Evolutionary conservation across 2,329 filamentous ascomycete genomes (phyloP).

Genomic region (Drechmeria coniospora): DNA sequence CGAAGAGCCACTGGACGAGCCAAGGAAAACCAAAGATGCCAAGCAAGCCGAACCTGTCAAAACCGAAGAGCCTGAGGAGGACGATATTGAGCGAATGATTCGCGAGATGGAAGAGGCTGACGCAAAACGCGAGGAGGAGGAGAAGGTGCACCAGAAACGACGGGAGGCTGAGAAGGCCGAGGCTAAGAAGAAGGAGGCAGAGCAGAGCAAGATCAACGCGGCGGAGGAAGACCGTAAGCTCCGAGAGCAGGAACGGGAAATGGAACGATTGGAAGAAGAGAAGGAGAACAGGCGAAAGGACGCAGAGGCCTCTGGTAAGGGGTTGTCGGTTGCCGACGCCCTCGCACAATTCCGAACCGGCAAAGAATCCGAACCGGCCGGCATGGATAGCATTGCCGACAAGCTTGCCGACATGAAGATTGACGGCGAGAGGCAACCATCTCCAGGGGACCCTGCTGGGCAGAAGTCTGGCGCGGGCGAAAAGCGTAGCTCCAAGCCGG

Average conservation of each 20-base stretch:
- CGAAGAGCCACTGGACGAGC: constrained; percentile 4
- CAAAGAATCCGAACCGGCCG: constrained; percentile 23
- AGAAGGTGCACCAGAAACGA: constrained; percentile 31
- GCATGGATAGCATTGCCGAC: constrained; percentile 24
- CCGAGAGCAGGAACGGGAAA: constrained; percentile 56
- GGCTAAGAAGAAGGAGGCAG: constrained; percentile 35
- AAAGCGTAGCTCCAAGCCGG: constrained; percentile 60
- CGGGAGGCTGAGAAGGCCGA: constrained; percentile 27
- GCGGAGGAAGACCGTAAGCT: constrained; percentile 50
- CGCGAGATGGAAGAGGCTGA: constrained; percentile 46
- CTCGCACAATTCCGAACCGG: constrained; percentile 24
- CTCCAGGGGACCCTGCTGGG: constrained; percentile 29
- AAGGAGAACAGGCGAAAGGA: constrained; percentile 40
- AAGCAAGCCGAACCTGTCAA: constrained; percentile 14
- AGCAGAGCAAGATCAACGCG: constrained; percentile 25
- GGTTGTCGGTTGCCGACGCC: constrained; percentile 34
- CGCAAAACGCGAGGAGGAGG: constrained; percentile 31
- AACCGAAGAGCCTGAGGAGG: constrained; percentile 28
- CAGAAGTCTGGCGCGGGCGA: constrained; percentile 35
- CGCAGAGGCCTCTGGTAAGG: constrained; percentile 33
- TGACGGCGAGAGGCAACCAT: constrained; percentile 23
- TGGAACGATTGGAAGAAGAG: constrained; percentile 59
- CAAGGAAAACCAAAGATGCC: constrained; percentile 14
- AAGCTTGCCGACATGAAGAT: constrained; percentile 39
- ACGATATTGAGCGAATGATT: constrained; percentile 44